Evolutionary conservation across 768 basidiomycete genomes (phyloP), one percentile per base, ranked within the genome.

Genomic region (Pilatotrama ljubarskyi): DNA sequence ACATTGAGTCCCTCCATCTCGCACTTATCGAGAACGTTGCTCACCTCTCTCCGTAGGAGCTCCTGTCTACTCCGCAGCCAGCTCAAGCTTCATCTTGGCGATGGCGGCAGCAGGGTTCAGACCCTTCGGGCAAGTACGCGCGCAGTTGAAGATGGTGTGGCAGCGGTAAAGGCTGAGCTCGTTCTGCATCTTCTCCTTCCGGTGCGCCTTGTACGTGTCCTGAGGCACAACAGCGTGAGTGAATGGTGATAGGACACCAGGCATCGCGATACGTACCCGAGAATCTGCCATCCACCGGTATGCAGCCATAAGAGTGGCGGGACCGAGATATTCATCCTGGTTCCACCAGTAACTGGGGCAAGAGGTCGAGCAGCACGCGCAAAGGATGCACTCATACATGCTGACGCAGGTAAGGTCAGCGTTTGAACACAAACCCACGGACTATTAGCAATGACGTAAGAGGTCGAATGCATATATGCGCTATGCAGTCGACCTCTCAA

Each of bases 301-400:
- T 0, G 94, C 93, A 68, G 94, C 91, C 93, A 98, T 94, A 68
- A 98, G 78, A 0, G 95, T 95, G 1, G 96, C 96, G 6, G 96
- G 96, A 36, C 96, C 95, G 40, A 99, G 89, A 75, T 99, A 99
- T 74, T 94, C 91, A 71, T 98, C 95, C 76, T 95, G 93, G 78
- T 98, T 98, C 96, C 96, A 98, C 96, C 96, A 98, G 77, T 98
- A 97, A 29, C 88, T 91, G 4, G 96, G 96, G 82, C 96, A 99
- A 43, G 91, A 91, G 0, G 96, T 98, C 42, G 95, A 95, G 79
- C 96, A 99, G 77, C 97, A 98, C 2, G 96, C 93, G 69, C 93
- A 95, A 57, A 95, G 85, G 64, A 96, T 98, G 74, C 95, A 95
- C 75, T 98, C 97, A 79, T 98, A 99, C 79, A 98, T 85, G 49